phyloP scores from a whole-genome alignment of 805 yeast genomes.

The Pichia kluyveri region DNA sequence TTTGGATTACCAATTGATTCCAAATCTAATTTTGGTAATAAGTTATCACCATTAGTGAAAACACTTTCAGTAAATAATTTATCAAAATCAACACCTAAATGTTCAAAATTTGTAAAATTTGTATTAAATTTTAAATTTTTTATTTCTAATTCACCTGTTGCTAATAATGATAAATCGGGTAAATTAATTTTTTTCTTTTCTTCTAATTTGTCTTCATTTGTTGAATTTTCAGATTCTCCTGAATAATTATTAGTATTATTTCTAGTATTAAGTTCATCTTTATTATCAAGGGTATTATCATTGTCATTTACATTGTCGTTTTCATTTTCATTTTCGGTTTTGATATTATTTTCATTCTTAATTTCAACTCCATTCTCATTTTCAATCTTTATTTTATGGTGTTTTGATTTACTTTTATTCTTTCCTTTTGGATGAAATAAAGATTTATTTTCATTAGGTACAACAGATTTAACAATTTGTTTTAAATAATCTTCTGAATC shows the following conservation, averaged over 20 bases:
- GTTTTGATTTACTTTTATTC: background rate
- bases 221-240: background rate
- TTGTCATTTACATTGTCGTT: background rate
- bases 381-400: no score
- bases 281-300: background rate
- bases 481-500: slow-evolving; percentile 22
- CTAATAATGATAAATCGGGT: slow-evolving; percentile 5
- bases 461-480: slow-evolving; percentile 9
- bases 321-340: background rate
- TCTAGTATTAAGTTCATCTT: background rate
- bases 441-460: background rate
- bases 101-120: slow-evolving; percentile 1
- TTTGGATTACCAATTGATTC: slow-evolving; percentile 1
- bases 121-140: background rate
- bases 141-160: background rate
- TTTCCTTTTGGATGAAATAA: background rate
- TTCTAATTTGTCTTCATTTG: background rate
- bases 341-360: no score
- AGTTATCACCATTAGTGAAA: slow-evolving; percentile 14
- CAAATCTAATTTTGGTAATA: slow-evolving; percentile 14
- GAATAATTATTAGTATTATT: background rate
- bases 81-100: slow-evolving; percentile 15
- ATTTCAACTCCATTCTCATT: no score
- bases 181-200: background rate
- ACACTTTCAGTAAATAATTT: slow-evolving; percentile 20